Percentiles rank a stretch among this genome's conserved stretches.
Conservation (phyloP, 2,329 filamentous ascomycete species). For the Fusarium pseudonygamai region DNA sequence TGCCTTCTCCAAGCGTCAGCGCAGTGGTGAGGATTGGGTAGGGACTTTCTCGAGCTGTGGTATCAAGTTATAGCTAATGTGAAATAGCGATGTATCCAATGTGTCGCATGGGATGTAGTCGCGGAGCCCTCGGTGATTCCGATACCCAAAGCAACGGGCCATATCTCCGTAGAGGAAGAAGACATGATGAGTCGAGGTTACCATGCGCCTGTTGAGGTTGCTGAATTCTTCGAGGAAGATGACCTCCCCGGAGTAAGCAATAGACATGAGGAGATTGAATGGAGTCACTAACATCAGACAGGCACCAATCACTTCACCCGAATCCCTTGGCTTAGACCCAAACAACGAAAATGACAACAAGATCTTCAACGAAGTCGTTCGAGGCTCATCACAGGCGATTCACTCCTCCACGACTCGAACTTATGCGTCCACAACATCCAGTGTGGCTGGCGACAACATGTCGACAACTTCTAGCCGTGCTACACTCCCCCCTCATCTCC, state of each 20-base stretch:
- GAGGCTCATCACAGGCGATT: background rate
- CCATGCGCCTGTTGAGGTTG: constrained; percentile 16
- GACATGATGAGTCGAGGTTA: constrained; percentile 13
- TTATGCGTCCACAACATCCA: constrained; percentile 10
- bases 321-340: constrained; percentile 36
- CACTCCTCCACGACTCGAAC: background rate
- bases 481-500: constrained; percentile 12
- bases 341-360: background rate
- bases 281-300: constrained; percentile 22
- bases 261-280: background rate
- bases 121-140: constrained; percentile 49
- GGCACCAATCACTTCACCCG: constrained; percentile 42
- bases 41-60: constrained; percentile 12
- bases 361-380: background rate
- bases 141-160: constrained; percentile 45
- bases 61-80: background rate
- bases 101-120: constrained; percentile 48
- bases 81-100: constrained; percentile 47
- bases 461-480: constrained; percentile 9
- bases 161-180: constrained; percentile 47
- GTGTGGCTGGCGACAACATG: constrained; percentile 10
- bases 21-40: constrained; percentile 44
- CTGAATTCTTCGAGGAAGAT: constrained; percentile 42
- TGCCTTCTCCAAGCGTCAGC: constrained; percentile 45
- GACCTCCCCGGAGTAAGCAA: constrained; percentile 30